These are phyloP conservation scores for Lodderomyces margitis DNA, from an alignment of 1,139 yeast genomes.

Conservation along the genomic window DNA sequence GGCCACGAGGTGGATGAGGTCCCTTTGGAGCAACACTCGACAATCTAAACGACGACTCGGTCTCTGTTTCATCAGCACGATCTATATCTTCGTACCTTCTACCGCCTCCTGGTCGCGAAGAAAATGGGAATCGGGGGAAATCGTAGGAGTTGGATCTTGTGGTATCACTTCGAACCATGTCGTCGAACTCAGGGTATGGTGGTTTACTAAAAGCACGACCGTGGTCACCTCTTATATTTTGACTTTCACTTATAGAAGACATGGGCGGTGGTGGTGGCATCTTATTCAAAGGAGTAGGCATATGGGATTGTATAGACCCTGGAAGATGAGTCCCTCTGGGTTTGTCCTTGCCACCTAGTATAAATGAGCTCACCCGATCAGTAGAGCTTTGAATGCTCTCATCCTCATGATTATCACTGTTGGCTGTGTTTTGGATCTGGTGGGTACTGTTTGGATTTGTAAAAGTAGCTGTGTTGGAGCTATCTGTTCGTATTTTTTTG, in stretches of 20 bases:
- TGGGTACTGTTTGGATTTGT: neutral
- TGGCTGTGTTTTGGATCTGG: neutral
- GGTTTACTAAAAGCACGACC: neutral
- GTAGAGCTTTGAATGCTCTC: constrained; percentile 7
- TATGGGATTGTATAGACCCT: neutral
- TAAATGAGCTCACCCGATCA: constrained; percentile 12
- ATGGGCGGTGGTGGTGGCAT: neutral
- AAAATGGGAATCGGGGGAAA: constrained; percentile 9
- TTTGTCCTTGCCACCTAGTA: constrained; percentile 5
- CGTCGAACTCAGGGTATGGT: constrained; percentile 2
- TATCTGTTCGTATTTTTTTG: neutral
- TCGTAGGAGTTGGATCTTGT: constrained; percentile 3
- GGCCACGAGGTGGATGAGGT: constrained; percentile 8
- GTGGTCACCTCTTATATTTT: neutral
- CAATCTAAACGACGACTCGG: constrained; percentile 9
- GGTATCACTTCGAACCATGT: neutral
- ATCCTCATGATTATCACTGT: neutral
- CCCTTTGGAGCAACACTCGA: constrained; percentile 8
- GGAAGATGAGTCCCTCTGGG: neutral
- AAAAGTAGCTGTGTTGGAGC: neutral
- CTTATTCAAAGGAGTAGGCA: neutral
- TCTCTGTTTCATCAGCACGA: constrained; percentile 1
- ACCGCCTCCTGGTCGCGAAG: constrained; percentile 1
- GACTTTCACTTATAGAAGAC: neutral
- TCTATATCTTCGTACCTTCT: constrained; percentile 1